Base-by-base conservation (phyloP, 148 eudicot genomes). In the Silene conica region DNA sequence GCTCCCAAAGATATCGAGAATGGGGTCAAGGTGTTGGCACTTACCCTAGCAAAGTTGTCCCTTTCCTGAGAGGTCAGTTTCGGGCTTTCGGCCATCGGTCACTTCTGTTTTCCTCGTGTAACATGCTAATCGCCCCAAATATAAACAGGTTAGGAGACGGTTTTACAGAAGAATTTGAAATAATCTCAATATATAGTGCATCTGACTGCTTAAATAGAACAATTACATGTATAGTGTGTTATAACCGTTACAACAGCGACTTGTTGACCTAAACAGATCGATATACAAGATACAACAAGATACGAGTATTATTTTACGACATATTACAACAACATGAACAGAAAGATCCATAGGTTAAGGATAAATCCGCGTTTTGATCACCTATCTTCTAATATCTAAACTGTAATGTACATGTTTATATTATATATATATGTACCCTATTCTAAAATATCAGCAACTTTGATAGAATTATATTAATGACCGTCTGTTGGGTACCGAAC, bases 1-100 rank as follows among this genome's bases (percentile, higher is more conserved):
- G 87, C 93, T 26, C 60, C 50, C 28, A 84, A 87, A 59, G 92
- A 87, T 82, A 69, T 94, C 31, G 84, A 85, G 10, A 91, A 91
- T 60, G 98, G 98, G 67, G 96, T 94, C 25, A 86, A 85, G 80
- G 97, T 92, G 28, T 83, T 95, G 73, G 97, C 97, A 26, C 73
- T 85, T 64, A 87, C 97, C 20, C 90, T 92, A 13, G 90, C 93
- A 26, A 92, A 90, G 74, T 72, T 92, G 74, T 90, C 97, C 50
- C 69, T 81, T 70, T 28, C 81, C 26, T 93, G 78, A 87, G 63
- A 41, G 1, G 2, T 71, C 43, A 23, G 68, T 16, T 45, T 65
- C 46, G 2, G n/a, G n/a, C n/a, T n/a, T n/a, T n/a, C n/a, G n/a
- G n/a, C n/a, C n/a, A n/a, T n/a, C n/a, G n/a, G n/a, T n/a, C n/a